phyloP scores from a whole-genome alignment of 495 filamentous ascomycete species.

The Cercophora samala region DNA sequence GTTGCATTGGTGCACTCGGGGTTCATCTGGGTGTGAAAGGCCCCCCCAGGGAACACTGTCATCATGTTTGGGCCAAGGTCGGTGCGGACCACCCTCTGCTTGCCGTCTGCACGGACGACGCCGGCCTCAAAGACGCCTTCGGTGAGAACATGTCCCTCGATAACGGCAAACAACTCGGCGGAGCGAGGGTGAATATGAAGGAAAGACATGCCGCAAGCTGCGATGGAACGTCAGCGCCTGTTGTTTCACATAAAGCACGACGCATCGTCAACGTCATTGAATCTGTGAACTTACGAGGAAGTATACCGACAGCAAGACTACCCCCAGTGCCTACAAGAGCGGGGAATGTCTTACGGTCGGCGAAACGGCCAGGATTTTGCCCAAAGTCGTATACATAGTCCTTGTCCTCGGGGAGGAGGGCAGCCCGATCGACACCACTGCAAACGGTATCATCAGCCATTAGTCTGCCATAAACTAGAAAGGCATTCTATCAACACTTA shows the following conservation, averaged over 20 bases:
- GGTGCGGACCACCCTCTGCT: constrained; percentile 15
- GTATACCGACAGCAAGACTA: constrained; percentile 35
- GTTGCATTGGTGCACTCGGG: constrained; percentile 39
- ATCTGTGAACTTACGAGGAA: constrained; percentile 1
- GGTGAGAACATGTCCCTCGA: constrained; percentile 31
- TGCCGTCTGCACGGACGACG: constrained; percentile 16
- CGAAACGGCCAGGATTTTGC: constrained; percentile 21
- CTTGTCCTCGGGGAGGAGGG: constrained; percentile 30
- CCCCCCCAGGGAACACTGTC: constrained; percentile 44
- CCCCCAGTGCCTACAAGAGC: constrained; percentile 41
- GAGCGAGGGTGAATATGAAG: constrained; percentile 51
- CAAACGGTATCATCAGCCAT: not conserved
- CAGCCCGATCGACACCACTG: constrained; percentile 31
- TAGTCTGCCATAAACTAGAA: not conserved
- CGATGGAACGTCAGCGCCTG: constrained; percentile 24
- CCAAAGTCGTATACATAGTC: constrained; percentile 33
- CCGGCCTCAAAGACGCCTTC: constrained; percentile 46
- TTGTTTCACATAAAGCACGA: not conserved
- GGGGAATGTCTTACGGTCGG: constrained; percentile 44
- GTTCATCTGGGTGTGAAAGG: constrained; percentile 50
- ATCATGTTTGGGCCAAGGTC: constrained; percentile 36
- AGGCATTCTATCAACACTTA: not conserved
- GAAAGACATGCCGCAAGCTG: constrained; percentile 47
- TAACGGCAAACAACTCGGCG: constrained; percentile 44
- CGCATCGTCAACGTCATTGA: not conserved